Base-by-base conservation (phyloP, 1,139 yeast genomes). In the Saccharomycopsis hybrid region DNA sequence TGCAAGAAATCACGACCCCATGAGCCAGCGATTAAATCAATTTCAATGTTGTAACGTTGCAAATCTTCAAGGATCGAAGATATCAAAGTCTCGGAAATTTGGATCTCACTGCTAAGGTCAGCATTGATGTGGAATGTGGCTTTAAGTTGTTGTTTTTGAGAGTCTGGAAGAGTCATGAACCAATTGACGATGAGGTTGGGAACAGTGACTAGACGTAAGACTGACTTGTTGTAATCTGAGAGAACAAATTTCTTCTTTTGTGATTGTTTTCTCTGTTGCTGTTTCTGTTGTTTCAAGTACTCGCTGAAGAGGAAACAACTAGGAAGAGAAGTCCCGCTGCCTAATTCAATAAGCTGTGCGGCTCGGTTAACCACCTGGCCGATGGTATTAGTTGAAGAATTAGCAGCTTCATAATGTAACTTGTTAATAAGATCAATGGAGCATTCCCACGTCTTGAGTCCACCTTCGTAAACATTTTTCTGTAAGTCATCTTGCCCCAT, bases 371-470 rank as follows among this genome's bases (percentile, higher is more conserved):
- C 18, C 18, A 18, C 18, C 18, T 18, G 18, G 18, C 18, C 18
- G 18, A 18, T 18, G 18, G 18, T 18, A 18, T 18, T 18, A 18
- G 18, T 18, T 18, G 18, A 18, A 24, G 13, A 9, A n/a, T 7
- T 11, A 24, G n/a, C 13, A 24, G 9, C 5, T 31, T 31, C 11
- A 5, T 36, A 7, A 11, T 36, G 39, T 36, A 84, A 60, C 44
- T 68, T 63, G 55, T 80, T 82, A 4, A 86, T 80, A 41, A 85
- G 65, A 60, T 90, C 97, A 57, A 80, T 75, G 0, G 95, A 81
- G 59, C 97, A 90, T 62, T 90, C 97, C 97, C 97, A 90, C 50
- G 90, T 84, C 65, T 90, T 90, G 61, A 90, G 74, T 0, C 97
- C 97, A 24, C 97, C 97, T 66, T 90, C 97, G 62, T 90, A 90